Percentiles rank a stretch among this genome's conserved stretches.
Evolutionary conservation across 305 asterid genomes (phyloP).

Genomic region (Stenogyne calaminthoides): DNA sequence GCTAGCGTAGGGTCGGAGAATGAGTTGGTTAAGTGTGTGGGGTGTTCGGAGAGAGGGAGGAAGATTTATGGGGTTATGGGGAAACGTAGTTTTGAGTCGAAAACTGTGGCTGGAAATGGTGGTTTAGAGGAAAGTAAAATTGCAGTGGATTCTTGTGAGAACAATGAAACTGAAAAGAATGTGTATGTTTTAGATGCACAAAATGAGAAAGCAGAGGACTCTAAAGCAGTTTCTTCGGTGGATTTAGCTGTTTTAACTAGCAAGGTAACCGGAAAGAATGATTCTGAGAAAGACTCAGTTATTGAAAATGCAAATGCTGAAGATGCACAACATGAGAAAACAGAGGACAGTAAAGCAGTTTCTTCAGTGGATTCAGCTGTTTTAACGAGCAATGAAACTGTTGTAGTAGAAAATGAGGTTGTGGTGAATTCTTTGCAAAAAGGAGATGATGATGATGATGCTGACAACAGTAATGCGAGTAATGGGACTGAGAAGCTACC

Average conservation of each 20-base stretch:
- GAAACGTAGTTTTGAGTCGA: slow-evolving; percentile 43
- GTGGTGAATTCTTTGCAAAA: slow-evolving; percentile 24
- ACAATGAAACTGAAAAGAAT: slow-evolving; percentile 19
- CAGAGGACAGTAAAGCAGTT: slow-evolving; percentile 32
- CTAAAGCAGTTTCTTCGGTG: slow-evolving; percentile 16
- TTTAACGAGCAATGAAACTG: background rate
- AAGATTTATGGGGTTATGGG: slow-evolving; percentile 80
- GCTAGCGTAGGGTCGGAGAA: slow-evolving; percentile 78
- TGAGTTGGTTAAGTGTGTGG: slow-evolving; percentile 75
- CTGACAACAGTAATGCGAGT: slow-evolving; percentile 10
- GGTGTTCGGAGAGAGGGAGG: slow-evolving; percentile 90
- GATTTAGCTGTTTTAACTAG: slow-evolving; percentile 10
- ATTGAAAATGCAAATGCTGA: slow-evolving; percentile 27
- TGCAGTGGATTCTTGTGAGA: slow-evolving; percentile 24
- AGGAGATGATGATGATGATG: slow-evolving; percentile 19
- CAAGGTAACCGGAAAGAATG: slow-evolving; percentile 20
- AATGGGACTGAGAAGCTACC: slow-evolving; percentile 25
- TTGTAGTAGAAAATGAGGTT: slow-evolving; percentile 8
- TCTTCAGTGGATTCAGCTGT: slow-evolving; percentile 16
- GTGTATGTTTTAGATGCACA: slow-evolving; percentile 27
- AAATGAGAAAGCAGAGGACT: slow-evolving; percentile 33
- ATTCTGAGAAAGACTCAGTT: background rate
- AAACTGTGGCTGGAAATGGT: slow-evolving; percentile 25
- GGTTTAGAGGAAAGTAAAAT: slow-evolving; percentile 23
- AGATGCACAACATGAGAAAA: slow-evolving; percentile 25